Evolutionary conservation across 441 rosid species (phyloP).

Genomic region (Eruca vesicaria): DNA sequence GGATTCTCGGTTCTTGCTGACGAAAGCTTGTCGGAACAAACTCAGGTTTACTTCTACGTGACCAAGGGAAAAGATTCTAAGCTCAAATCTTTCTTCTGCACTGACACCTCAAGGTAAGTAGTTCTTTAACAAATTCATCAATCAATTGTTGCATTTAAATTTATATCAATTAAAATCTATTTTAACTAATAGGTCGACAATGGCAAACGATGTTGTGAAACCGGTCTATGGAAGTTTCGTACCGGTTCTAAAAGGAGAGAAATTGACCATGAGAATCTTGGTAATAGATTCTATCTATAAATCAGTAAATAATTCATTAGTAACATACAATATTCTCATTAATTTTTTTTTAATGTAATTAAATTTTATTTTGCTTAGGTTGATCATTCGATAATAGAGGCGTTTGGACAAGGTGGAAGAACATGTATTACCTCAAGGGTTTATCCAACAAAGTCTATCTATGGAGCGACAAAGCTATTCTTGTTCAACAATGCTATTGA

Average conservation of each 20-base stretch:
- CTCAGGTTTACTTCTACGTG: constrained; percentile 65
- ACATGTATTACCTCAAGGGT: constrained; percentile 61
- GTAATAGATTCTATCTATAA: constrained; percentile 35
- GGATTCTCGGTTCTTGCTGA: constrained; percentile 74
- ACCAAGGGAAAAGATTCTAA: constrained; percentile 42
- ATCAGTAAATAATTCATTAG: not conserved
- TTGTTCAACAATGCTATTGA: constrained; percentile 79
- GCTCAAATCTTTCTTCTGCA: constrained; percentile 56
- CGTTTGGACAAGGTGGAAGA: constrained; percentile 79
- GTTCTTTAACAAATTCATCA: not conserved
- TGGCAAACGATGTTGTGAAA: constrained; percentile 53
- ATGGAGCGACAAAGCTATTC: constrained; percentile 59
- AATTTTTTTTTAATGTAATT: not conserved
- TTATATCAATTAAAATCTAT: not conserved
- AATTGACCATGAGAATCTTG: constrained; percentile 53
- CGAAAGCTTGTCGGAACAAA: constrained; percentile 54
- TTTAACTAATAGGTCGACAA: constrained; percentile 48
- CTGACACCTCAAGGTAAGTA: constrained; percentile 65
- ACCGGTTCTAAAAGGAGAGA: constrained; percentile 67
- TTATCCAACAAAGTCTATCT: constrained; percentile 75
- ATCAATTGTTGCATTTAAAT: not conserved
- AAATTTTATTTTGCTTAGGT: constrained; percentile 37
- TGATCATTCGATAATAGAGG: constrained; percentile 84
- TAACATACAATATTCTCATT: not conserved
- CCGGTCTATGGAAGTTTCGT: constrained; percentile 54